A percentile compares a stretch with the other conserved stretches of the same genome.
These are phyloP conservation scores for Coemansia sp. DNA, from an alignment of 192 early-diverging fungal species.

Conservation along the genomic window DNA sequence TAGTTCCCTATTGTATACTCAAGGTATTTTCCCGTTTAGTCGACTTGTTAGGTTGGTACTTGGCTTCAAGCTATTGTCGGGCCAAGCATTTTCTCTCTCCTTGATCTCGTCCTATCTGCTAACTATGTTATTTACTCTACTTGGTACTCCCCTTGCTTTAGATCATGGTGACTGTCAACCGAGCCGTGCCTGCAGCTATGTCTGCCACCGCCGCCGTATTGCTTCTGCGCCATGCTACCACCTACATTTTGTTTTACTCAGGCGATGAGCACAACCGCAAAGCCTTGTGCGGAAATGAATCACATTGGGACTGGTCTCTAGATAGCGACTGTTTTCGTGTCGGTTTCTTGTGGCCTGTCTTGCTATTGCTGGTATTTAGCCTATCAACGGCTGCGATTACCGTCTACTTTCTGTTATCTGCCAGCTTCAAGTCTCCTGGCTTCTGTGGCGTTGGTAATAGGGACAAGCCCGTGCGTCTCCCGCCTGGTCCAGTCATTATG, in stretches of 20 bases:
- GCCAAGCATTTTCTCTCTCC: too few species aligned
- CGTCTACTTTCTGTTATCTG: not conserved
- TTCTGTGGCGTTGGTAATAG: not conserved
- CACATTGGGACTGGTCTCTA: constrained; percentile 9
- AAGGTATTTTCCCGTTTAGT: too few species aligned
- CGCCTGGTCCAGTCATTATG: constrained; percentile 9
- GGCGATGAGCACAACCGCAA: not conserved
- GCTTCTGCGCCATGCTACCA: not conserved
- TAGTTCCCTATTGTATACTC: too few species aligned
- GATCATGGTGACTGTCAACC: not conserved
- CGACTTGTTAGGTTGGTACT: too few species aligned
- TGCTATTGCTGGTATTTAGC: not conserved
- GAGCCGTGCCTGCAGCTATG: not conserved
- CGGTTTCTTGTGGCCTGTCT: constrained; percentile 21
- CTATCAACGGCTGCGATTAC: not conserved
- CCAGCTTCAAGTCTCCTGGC: not conserved
- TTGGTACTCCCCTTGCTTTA: too few species aligned
- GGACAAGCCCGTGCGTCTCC: constrained; percentile 20
- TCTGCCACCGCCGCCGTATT: not conserved
- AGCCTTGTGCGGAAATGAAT: constrained; percentile 3
- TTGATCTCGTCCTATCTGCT: too few species aligned
- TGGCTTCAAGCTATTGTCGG: too few species aligned
- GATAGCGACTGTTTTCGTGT: constrained; percentile 17
- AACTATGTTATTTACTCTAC: too few species aligned
- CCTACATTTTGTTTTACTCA: not conserved